Percentiles rank a stretch among this genome's conserved stretches.
Evolutionary conservation across 352 stramenopile genomes (phyloP).

Genomic region (Phytophthora pluvialis): DNA sequence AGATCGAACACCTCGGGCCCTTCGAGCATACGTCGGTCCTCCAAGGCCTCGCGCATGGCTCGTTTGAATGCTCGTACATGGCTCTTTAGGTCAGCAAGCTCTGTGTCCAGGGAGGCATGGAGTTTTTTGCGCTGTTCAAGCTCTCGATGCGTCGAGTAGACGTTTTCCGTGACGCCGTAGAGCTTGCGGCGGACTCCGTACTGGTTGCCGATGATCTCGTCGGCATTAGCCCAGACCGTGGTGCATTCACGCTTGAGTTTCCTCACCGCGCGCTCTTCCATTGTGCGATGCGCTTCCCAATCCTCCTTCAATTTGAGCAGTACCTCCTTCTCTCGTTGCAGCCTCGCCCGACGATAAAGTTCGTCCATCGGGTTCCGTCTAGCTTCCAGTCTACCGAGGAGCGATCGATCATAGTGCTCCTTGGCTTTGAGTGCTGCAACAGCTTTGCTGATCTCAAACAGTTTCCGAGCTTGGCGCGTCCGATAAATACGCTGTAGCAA

Average conservation of each 20-base stretch:
- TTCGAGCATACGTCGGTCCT: conserved; percentile 59
- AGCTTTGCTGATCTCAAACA: conserved; percentile 68
- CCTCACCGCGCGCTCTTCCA: conserved; percentile 54
- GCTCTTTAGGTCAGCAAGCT: conserved; percentile 44
- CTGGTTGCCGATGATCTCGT: conserved; percentile 56
- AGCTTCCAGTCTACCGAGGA: conserved; percentile 55
- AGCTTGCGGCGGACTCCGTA: conserved; percentile 52
- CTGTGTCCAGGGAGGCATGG: conserved; percentile 33
- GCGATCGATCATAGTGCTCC: conserved; percentile 60
- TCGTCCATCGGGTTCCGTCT: conserved; percentile 74
- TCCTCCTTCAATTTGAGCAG: conserved; percentile 52
- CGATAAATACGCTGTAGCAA: conserved; percentile 61
- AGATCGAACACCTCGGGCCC: conserved; percentile 59
- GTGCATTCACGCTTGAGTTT: conserved; percentile 51
- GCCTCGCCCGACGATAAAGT: conserved; percentile 59
- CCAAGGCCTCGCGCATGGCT: conserved; percentile 47
- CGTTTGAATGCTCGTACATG: conserved; percentile 48
- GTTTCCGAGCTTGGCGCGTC: conserved; percentile 43
- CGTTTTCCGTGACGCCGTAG: conserved; percentile 74
- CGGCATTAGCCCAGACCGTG: conserved; percentile 36
- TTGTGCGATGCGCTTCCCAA: conserved; percentile 52
- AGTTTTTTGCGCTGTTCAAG: conserved; percentile 41
- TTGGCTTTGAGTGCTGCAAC: conserved; percentile 59
- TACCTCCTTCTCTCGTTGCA: conserved; percentile 51
- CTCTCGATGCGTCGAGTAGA: conserved; percentile 68